These are phyloP conservation scores for Esteya vermicola DNA, from an alignment of 2,329 filamentous ascomycete genomes.

Conservation along the genomic window DNA sequence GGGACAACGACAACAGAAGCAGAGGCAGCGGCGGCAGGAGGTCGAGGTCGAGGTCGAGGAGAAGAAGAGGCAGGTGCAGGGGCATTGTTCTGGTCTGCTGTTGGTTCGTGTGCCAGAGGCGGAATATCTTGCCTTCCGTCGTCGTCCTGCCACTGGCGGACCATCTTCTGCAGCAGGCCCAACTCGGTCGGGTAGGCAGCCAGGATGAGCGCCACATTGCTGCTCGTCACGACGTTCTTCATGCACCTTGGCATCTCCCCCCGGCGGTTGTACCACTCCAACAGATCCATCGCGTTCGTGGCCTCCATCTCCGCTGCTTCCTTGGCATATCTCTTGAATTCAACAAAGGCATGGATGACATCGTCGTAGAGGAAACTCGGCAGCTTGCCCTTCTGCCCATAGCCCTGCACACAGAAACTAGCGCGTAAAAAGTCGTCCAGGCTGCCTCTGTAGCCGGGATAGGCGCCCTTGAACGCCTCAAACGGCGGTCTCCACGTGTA, in stretches of 20 bases:
- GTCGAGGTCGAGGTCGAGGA: too few species aligned
- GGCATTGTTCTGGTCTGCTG: too few species aligned
- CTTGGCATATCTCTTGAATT: conserved; percentile 27
- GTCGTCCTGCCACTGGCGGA: background rate
- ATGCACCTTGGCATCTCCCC: conserved; percentile 12
- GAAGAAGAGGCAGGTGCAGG: too few species aligned
- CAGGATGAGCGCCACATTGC: conserved; percentile 7
- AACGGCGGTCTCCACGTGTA: conserved; percentile 14
- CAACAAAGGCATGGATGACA: conserved; percentile 30
- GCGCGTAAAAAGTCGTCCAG: conserved; percentile 28
- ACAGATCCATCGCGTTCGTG: conserved; percentile 1
- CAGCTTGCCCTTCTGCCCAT: conserved; percentile 20
- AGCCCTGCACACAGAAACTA: conserved; percentile 25
- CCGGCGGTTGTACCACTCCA: conserved; percentile 26
- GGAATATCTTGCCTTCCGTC: background rate
- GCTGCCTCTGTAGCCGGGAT: conserved; percentile 27
- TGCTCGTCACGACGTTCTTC: conserved; percentile 13
- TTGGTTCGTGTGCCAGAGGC: background rate
- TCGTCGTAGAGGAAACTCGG: conserved; percentile 36
- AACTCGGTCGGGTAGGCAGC: conserved; percentile 8
- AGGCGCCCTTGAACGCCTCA: conserved; percentile 23
- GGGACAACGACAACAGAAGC: background rate
- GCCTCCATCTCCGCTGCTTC: background rate
- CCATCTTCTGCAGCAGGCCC: background rate
- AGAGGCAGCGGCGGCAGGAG: too few species aligned